Conservation (phyloP, 2,329 filamentous ascomycete species). For the Colletotrichum lini region DNA sequence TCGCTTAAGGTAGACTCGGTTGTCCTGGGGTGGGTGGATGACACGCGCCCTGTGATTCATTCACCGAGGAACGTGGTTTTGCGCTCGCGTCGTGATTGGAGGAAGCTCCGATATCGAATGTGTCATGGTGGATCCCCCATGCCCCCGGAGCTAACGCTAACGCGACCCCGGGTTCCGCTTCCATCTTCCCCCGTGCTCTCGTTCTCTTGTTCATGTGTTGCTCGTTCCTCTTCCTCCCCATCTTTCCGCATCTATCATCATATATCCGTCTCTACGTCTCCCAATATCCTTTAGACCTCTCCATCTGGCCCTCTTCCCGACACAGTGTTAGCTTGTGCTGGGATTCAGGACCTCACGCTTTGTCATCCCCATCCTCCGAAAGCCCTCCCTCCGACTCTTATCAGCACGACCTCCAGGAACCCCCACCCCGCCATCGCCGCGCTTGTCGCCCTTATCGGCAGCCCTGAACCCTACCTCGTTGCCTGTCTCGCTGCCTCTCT, state of each 20-base stretch:
- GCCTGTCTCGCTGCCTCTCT: not conserved
- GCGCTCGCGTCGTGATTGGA: conserved; percentile 38
- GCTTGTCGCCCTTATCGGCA: conserved; percentile 37
- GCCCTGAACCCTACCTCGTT: conserved; percentile 37
- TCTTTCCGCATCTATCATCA: no score
- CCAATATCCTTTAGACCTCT: no score
- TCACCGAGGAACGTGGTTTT: conserved; percentile 32
- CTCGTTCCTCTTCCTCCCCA: not conserved
- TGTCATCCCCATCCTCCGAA: not conserved
- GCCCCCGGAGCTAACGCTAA: conserved; percentile 31
- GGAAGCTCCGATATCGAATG: conserved; percentile 30
- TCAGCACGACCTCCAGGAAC: conserved; percentile 1
- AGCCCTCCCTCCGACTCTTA: conserved; percentile 1
- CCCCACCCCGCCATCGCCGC: conserved; percentile 32
- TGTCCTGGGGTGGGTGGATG: no score
- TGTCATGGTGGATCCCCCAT: conserved; percentile 21
- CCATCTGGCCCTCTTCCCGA: not conserved
- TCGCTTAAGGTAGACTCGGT: no score
- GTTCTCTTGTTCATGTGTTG: not conserved
- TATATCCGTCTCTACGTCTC: no score
- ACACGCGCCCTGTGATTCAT: conserved; percentile 13
- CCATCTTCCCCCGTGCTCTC: conserved; percentile 6
- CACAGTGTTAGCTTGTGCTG: not conserved
- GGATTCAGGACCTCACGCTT: no score
- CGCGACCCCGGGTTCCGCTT: conserved; percentile 27